These are phyloP conservation scores for Camelina sativa DNA, from an alignment of 345 rosid species.

Conservation along the genomic window DNA sequence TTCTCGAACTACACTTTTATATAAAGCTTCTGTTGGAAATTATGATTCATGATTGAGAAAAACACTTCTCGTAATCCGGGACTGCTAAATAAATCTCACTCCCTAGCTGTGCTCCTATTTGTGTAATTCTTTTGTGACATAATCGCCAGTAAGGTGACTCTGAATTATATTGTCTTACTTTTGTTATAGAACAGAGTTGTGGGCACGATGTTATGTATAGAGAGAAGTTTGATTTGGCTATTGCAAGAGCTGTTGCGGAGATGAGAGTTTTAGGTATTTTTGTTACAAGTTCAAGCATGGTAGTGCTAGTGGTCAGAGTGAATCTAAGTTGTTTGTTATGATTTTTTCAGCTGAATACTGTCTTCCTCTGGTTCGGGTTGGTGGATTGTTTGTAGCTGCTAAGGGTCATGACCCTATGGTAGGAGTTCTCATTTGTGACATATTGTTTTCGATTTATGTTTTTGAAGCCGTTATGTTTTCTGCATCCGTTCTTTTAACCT, in stretches of 20 bases:
- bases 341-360: conserved; percentile 83
- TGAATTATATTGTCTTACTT: conserved; percentile 9
- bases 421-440: conserved; percentile 24
- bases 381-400: conserved; percentile 94
- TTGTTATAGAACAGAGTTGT: conserved; percentile 66
- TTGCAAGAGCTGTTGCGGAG: conserved; percentile 97
- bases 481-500: neutral
- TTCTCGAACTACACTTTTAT: neutral
- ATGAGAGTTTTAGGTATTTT: conserved; percentile 83
- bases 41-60: conserved; percentile 10
- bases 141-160: conserved; percentile 16
- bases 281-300: neutral
- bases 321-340: conserved; percentile 25
- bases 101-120: neutral
- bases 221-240: conserved; percentile 86
- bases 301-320: conserved; percentile 20
- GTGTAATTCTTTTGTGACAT: neutral
- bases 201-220: conserved; percentile 67
- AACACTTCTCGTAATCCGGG: neutral
- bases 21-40: neutral
- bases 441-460: neutral
- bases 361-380: conserved; percentile 90
- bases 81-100: neutral
- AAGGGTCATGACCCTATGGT: conserved; percentile 97
- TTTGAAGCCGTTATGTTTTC: conserved; percentile 6